Base-by-base conservation (phyloP, 108 stramenopile genomes). In the Cyclotella distinguenda region DNA sequence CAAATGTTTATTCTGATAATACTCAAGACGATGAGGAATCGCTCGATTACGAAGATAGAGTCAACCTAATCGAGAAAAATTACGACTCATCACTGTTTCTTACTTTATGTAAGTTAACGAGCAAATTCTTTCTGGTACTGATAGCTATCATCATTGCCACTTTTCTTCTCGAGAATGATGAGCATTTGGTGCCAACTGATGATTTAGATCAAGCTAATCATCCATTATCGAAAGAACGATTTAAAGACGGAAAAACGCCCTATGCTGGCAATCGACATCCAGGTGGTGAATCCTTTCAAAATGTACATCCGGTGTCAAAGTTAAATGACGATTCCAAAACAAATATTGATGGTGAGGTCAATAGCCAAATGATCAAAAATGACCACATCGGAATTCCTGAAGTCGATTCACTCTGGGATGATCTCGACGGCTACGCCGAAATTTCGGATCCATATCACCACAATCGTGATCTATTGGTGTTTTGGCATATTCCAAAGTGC, bases 401-500 rank as follows among this genome's bases (percentile, higher is more conserved):
- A 51, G 54, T 44, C 9, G 69, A 77, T 58, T 30, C 15, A 50
- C 31, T 77, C 33, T 71, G 70, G 76, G 27, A 71, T 32, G 25
- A 66, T 26, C 43, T 72, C 2, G 57, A 65, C 27, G 70, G 76
- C 16, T 77, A 66, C 40, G 69, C 70, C 11, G 70, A 77, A n/a
- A 33, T 77, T 35, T 35, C 42, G 4, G 64, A 71, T 10, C 76
- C 76, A 36, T 70, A 44, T 57, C 60, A 68, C 30, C 15, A 23
- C 6, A 36, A 70, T 21, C 28, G 44, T 30, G 68, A 76, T 22
- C n/a, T 76, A 8, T 35, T 50, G 23, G 30, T 76, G 1, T 76
- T 76, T 56, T 76, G 74, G 74, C 74, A 76, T 15, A 45, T 76
- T 15, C 69, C 63, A 19, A 64, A 70, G 51, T 55, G 51, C 40